Conservation (phyloP, 2,329 filamentous ascomycete species). For the Setomelanomma holmii region DNA sequence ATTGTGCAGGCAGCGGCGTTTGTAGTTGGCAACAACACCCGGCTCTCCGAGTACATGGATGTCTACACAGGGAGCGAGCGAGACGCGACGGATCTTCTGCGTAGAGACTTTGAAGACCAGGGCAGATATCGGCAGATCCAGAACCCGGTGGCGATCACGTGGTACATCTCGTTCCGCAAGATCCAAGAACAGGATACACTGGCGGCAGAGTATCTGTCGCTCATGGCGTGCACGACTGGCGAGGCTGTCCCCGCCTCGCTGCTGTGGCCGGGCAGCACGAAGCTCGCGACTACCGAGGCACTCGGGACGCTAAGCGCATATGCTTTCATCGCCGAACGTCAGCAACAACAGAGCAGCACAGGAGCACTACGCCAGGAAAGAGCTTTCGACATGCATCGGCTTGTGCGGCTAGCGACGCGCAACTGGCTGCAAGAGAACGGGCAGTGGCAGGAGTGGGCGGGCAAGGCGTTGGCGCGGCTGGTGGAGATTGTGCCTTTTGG, state of each 20-base stretch:
- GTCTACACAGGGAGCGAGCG: slow-evolving; percentile 36
- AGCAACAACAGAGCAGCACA: neutral
- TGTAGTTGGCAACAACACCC: slow-evolving; percentile 34
- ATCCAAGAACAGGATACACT: slow-evolving; percentile 21
- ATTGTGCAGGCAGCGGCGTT: slow-evolving; percentile 40
- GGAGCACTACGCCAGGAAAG: neutral
- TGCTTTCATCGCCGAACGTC: slow-evolving; percentile 7
- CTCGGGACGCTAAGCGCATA: slow-evolving; percentile 9
- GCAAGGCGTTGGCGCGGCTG: neutral
- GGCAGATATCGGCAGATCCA: slow-evolving; percentile 35
- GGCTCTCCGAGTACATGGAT: slow-evolving; percentile 38
- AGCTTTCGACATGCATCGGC: slow-evolving; percentile 9
- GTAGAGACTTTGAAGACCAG: slow-evolving; percentile 44
- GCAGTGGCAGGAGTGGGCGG: neutral
- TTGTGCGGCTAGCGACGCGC: slow-evolving; percentile 10
- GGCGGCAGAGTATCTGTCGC: slow-evolving; percentile 44
- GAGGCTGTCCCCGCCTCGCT: slow-evolving; percentile 4
- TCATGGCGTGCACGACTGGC: slow-evolving; percentile 3
- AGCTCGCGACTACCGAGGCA: too few relatives aligned
- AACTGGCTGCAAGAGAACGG: slow-evolving; percentile 2
- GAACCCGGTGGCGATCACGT: slow-evolving; percentile 41
- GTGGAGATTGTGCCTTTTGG: neutral
- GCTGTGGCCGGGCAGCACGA: neutral
- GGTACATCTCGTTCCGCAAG: slow-evolving; percentile 51
- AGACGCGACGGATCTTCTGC: slow-evolving; percentile 47